A percentile compares a stretch with the other conserved stretches of the same genome.
Conservation (phyloP, 768 basidiomycete species). For the Russula earlei region DNA sequence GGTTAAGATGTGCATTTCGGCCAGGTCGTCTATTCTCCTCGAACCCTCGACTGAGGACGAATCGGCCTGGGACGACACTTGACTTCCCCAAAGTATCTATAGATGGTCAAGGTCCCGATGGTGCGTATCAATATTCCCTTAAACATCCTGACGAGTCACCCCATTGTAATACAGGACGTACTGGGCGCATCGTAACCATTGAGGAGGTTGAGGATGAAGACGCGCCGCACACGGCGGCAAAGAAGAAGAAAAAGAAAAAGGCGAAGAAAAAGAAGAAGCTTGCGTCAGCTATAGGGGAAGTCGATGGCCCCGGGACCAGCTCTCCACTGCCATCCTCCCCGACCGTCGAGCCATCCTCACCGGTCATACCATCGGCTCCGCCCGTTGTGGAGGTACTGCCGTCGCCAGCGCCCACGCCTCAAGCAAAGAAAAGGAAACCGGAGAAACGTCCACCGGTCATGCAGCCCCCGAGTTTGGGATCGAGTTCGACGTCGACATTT, state of each 20-base stretch:
- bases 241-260: slow-evolving; percentile 73
- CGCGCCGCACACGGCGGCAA: slow-evolving; percentile 29
- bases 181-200: slow-evolving; percentile 42
- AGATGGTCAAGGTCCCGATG: background rate
- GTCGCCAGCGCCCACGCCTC: background rate
- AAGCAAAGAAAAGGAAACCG: slow-evolving; percentile 9
- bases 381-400: background rate
- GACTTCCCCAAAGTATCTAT: background rate
- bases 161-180: slow-evolving; percentile 10
- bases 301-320: slow-evolving; percentile 18
- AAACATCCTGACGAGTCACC: background rate
- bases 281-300: slow-evolving; percentile 22
- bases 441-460: slow-evolving; percentile 3
- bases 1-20: background rate
- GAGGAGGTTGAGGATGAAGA: slow-evolving; percentile 73
- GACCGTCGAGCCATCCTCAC: slow-evolving; percentile 1
- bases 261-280: slow-evolving; percentile 56
- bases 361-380: background rate
- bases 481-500: slow-evolving; percentile 19
- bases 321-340: slow-evolving; percentile 20
- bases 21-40: slow-evolving; percentile 56
- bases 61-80: slow-evolving; percentile 1
- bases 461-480: slow-evolving; percentile 18
- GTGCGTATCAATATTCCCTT: background rate
- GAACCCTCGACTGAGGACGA: slow-evolving; percentile 8